Percentiles rank a stretch among this genome's conserved stretches.
Evolutionary conservation across 371 early-diverging fungal species (phyloP).

Genomic region (Smittium culicis): DNA sequence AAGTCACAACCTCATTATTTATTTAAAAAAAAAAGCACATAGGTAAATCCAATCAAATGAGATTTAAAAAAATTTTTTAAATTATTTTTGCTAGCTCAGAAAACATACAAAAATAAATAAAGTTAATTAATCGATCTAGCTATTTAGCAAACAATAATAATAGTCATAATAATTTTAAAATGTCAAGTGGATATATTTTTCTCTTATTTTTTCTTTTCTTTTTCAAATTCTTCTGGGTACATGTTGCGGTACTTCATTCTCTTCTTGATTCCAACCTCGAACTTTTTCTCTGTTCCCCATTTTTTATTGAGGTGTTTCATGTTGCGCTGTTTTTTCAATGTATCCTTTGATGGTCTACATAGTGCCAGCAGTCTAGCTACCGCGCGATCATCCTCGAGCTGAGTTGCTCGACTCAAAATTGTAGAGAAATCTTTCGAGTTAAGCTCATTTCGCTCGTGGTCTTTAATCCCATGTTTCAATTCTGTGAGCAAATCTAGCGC

Average conservation of each 20-base stretch:
- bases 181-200: not conserved
- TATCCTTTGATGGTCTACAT: conserved; percentile 14
- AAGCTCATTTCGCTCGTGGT: conserved; percentile 21
- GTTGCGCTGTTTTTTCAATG: conserved; percentile 16
- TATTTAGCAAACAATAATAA: no score
- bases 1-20: no score
- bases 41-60: no score
- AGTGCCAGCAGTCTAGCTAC: conserved; percentile 2
- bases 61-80: no score
- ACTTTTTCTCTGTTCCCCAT: conserved; percentile 26
- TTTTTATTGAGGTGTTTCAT: conserved; percentile 25
- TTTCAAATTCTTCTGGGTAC: conserved; percentile 8
- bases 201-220: not conserved
- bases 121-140: no score
- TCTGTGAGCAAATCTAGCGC: conserved; percentile 24
- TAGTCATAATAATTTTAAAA: no score
- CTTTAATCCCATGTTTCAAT: conserved; percentile 21
- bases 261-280: conserved; percentile 10
- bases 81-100: no score
- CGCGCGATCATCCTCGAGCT: conserved; percentile 15
- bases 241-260: not conserved
- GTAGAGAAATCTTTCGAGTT: conserved; percentile 25
- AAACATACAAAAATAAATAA: no score
- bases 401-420: conserved; percentile 21
- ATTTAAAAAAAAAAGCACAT: no score